Evolutionary conservation across 2,329 filamentous ascomycete species (phyloP), one percentile per base, ranked within the genome.

Genomic region (Arthroderma sp.): DNA sequence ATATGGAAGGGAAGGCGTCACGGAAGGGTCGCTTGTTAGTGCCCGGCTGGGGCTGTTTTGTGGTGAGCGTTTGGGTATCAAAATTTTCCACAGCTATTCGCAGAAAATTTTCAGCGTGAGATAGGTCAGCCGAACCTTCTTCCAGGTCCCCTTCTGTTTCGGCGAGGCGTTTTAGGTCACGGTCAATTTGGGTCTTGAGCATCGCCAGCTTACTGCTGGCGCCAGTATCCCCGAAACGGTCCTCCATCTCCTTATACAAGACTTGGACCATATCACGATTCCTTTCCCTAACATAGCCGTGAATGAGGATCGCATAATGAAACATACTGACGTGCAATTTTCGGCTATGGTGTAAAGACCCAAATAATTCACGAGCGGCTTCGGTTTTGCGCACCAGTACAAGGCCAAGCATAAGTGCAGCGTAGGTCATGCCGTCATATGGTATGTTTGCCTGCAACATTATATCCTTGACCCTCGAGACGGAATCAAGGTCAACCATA

Each of bases 351-450:
- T 68, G 64, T 44, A 69, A 58, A 5, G 54, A 56, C 42, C 60
- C 53, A 11, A 69, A 56, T 40, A 83, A 71, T 39, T 68, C 68
- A 46, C 68, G 71, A 3, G 80, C 79, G 40, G 70, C 67, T 49
- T 72, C 65, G 5, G 77, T 71, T 50, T 73, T 70, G 42, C 69
- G 66, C 39, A 71, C 60, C 46, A 73, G 62, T 6, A 69, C 64
- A 40, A 83, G 59, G 29, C 69, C 68, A 44, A 75, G 70, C 69
- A 83, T 79, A 36, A 82, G 59, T 40, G 77, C 73, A 38, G 69
- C 71, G 55, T 80, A 82, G 1, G 79, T 80, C 58, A 72, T 68
- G 3, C 59, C 64, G 54, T 82, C 72, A 6, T 72, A 66, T 29
- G 63, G 60, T 30, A 83, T 63, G 0, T 67, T 61, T 36, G 66